Base-by-base conservation (phyloP, 805 yeast species). In the Wickerhamiella domercqiae region DNA sequence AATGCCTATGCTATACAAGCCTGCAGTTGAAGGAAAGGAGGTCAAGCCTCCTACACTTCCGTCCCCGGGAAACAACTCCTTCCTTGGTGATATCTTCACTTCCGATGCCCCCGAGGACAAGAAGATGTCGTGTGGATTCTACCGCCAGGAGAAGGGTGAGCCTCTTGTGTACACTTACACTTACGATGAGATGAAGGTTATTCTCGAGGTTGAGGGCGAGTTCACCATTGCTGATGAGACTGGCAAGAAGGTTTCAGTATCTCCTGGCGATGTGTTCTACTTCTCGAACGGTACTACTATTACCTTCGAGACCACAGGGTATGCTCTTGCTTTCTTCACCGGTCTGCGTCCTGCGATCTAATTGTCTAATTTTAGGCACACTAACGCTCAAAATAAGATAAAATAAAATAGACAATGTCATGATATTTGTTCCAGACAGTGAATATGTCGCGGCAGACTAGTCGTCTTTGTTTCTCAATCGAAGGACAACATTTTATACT, bases 131-230 rank as follows among this genome's bases (percentile, higher is more conserved):
- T 64, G 75, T 53, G 84, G 84, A 37, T 75, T 76, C 62, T 76
- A 71, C 68, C 67, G 63, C 51, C 82, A 76, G 59, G 77, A 73
- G 56, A 61, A 62, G 39, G 83, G 83, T 41, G 74, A 70, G 55
- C 70, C 77, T 35, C 66, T 76, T 53, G 79, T 70, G n/a, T 76
- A 76, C 67, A 56, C 62, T 39, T 76, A 76, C 61, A 61, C 59
- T 51, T 70, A 74, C 58, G 80, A 76, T 52, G 83, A 75, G 60
- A 69, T 73, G 71, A 76, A 76, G 60, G 63, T 76, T 48, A 68
- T 73, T 54, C 9, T 40, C 19, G 43, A 40, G 22, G 64, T 75
- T 44, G 81, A 76, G 56, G 81, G 81, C 47, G 73, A 70, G 51
- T 75, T 71, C 63, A 61, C 64, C 36, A 63, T 76, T 48, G 50